Base-by-base conservation (phyloP, 805 yeast species). In the Babjeviella inositovora region DNA sequence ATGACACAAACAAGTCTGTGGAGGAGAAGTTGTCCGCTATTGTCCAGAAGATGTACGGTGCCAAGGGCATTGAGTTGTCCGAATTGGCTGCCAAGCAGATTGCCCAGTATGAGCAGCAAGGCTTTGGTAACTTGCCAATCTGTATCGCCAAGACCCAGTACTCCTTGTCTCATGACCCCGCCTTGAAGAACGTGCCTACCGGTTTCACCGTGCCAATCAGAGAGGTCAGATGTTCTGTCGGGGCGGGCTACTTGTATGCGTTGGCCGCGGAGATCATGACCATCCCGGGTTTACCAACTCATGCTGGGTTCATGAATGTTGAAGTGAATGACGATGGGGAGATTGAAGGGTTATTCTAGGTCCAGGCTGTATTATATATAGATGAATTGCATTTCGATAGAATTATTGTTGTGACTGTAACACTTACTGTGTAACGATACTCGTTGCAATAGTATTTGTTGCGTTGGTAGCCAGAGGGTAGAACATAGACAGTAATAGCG, bases 71-170 rank as follows among this genome's bases (percentile, higher is more conserved):
- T 34, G 93, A 81, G 50, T 69, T 84, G 29, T 62, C 75, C 20
- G 87, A 81, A 14, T 65, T 70, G 33, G 97, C 97, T 19, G 66
- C 68, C 35, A 57, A 66, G 41, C 84, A 84, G 53, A 72, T 87
- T 34, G 82, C 73, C 31, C 64, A 70, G 27, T 85, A 82, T 56
- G 73, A 82, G 17, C 50, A 60, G 24, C 95, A 84, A 57, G 96
- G 96, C 3, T 87, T 76, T 48, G 84, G 74, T 32, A 70, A 82
- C 43, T 58, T 87, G 44, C 98, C 97, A 28, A 74, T 87, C 37
- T 87, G 98, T 55, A 79, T 87, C 41, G 98, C 98, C 28, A 87
- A 87, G 62, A 87, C 98, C 2, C 98, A 87, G 52, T 87, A 87
- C 60, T 82, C 95, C 1, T 60, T 87, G 35, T 84, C 96, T 3